These are phyloP conservation scores for Lentinula lateritia DNA, from an alignment of 768 basidiomycete species.

Conservation along the genomic window DNA sequence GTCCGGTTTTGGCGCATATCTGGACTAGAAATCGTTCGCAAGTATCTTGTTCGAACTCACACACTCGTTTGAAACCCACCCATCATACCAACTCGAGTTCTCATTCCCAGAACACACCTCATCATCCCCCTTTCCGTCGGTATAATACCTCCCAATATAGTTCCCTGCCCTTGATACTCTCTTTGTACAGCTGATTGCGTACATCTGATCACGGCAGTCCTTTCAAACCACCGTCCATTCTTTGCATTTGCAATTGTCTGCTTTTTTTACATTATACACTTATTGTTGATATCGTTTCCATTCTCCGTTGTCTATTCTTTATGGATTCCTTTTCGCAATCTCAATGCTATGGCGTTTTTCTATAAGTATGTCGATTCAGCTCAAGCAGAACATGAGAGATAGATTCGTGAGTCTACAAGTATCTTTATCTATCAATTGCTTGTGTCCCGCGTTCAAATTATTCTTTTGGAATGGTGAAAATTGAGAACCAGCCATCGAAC, in stretches of 20 bases:
- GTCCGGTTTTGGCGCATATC: not conserved
- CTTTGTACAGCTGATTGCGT: not conserved
- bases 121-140: not conserved
- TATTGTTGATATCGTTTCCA: conserved; percentile 7
- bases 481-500: no score
- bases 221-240: not conserved
- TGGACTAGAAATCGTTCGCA: conserved; percentile 1
- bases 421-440: not conserved
- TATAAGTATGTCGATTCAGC: not conserved
- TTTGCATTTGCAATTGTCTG: not conserved
- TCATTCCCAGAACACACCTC: not conserved
- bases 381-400: not conserved
- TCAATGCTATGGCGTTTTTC: not conserved
- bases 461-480: not conserved
- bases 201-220: not conserved
- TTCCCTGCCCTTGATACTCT: not conserved
- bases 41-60: conserved; percentile 5
- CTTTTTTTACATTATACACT: conserved; percentile 5
- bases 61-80: conserved; percentile 1
- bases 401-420: not conserved
- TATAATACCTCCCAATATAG: not conserved
- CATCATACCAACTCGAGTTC: not conserved
- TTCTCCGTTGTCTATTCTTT: conserved; percentile 5
- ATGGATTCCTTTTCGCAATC: not conserved
- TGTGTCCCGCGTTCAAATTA: not conserved